Evolutionary conservation across 2,329 filamentous ascomycete species (phyloP), one percentile per base, ranked within the genome.

Genomic region (Phialemonium atrogriseum): DNA sequence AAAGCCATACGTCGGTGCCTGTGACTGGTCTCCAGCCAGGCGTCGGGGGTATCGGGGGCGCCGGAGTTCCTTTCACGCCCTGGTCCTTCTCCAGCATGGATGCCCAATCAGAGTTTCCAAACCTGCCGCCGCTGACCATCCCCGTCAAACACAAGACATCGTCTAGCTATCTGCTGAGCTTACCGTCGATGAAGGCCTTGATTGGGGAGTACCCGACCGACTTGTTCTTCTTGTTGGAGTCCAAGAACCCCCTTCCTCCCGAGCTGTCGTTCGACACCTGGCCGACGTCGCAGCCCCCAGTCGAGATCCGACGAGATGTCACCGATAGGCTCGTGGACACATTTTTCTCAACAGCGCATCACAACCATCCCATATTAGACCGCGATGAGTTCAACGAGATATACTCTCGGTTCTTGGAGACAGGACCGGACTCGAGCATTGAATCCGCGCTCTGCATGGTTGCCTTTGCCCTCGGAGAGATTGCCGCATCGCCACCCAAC

Each of bases 401-500:
- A 2, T 54, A 53, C 28, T 18, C 33, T 3, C 26, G 27, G 2
- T 47, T 54, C 20, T 29, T 48, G 10, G 37, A 47, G 14, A 31
- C 32, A 3, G 42, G 43, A 2, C 32, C 40, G 1, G 45, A 49
- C 20, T 35, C 40, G 2, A 47, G 39, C 24, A 33, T 51, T 4
- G 47, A 48, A 17, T 44, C 46, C 2, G 51, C 49, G 5, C 36
- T 55, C 2, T 55, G 52, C 32, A 42, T 54, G 34, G 44, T 52
- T 11, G 44, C 55, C 7, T 40, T 53, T 10, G 51, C 51, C 8
- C 34, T 55, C 10, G 50, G 51, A 4, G 43, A 41, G 2, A 44
- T 46, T 6, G 39, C 43, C 5, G 39, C 45, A 5, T 29, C 42
- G 2, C 37, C 46, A 8, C 29, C 38, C 4, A 41, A 41, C 7